Base-by-base conservation (phyloP, 345 rosid species). In the Corchorus capsularis region DNA sequence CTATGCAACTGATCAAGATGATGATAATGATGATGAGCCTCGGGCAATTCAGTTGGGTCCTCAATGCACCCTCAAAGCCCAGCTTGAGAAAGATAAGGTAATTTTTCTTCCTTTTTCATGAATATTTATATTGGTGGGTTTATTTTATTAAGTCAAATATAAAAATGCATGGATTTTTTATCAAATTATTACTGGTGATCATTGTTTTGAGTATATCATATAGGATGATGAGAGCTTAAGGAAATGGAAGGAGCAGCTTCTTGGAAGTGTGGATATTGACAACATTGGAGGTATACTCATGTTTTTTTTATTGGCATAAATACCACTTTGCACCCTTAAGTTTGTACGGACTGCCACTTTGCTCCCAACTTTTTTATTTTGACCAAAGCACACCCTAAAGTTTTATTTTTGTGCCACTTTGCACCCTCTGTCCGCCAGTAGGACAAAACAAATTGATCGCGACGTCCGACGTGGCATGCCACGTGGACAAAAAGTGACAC, bases 211-310 rank as follows among this genome's bases (percentile, higher is more conserved):
- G 54, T 27, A 27, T 27, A 27, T n/a, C n/a, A n/a, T 81, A 59
- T 74, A 92, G 97, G 93, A 92, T 85, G 97, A 92, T 79, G 97
- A 92, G 82, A 90, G 94, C 80, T 75, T 92, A 63, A 85, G 94
- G 86, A 92, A 90, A 67, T 92, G 97, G 97, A 92, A 92, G 80
- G 90, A 92, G 79, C 92, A 92, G 84, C 97, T 92, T 74, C 88
- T 92, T 19, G 93, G 94, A 68, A 82, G 86, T 81, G 93, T 92
- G 60, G 93, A 92, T 79, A 80, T 88, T 55, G 82, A 84, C 78
- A 87, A 76, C 79, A 85, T 92, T 84, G 97, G 93, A 88, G 97
- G 94, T 27, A 27, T 92, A 63, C n/a, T 22, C 14, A 0, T 16
- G 4, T 4, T 15, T 0, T 55, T n/a, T n/a, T n/a, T n/a, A n/a